Percentiles rank a stretch among this genome's conserved stretches.
These are phyloP conservation scores for Globisporangium radiosum DNA, from an alignment of 352 stramenopile genomes.

Conservation along the genomic window DNA sequence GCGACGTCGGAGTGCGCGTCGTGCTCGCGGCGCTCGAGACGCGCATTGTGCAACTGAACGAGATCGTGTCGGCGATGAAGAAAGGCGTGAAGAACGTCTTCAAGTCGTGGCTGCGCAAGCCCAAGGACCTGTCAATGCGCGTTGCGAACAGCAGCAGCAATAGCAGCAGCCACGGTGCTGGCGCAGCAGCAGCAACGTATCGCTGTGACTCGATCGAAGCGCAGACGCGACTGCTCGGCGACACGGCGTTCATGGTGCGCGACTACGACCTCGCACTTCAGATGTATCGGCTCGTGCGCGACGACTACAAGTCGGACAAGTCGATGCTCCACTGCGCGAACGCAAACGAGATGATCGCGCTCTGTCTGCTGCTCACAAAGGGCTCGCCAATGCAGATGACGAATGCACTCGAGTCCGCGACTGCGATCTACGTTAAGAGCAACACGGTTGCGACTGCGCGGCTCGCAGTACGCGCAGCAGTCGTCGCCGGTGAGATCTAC, in stretches of 20 bases:
- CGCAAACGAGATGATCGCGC: slow-evolving; percentile 85
- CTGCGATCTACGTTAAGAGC: slow-evolving; percentile 55
- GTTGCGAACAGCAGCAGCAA: slow-evolving; percentile 13
- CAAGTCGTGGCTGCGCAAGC: slow-evolving; percentile 89
- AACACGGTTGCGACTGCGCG: slow-evolving; percentile 37
- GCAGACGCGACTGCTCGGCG: slow-evolving; percentile 83
- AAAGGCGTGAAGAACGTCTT: slow-evolving; percentile 91
- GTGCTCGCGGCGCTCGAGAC: slow-evolving; percentile 77
- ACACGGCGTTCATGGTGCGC: slow-evolving; percentile 86
- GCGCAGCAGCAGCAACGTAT: slow-evolving; percentile 35
- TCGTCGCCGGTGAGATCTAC: slow-evolving; percentile 82
- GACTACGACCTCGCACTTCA: slow-evolving; percentile 87
- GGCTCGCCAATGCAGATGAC: slow-evolving; percentile 81
- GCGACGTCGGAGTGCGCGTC: slow-evolving; percentile 69
- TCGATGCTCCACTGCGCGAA: slow-evolving; percentile 75
- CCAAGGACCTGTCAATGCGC: slow-evolving; percentile 53
- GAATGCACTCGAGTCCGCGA: slow-evolving; percentile 70
- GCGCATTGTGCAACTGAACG: slow-evolving; percentile 82
- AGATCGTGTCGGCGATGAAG: slow-evolving; percentile 84
- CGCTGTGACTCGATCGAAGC: slow-evolving; percentile 84
- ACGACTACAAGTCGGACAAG: slow-evolving; percentile 90
- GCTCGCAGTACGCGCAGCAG: slow-evolving; percentile 51
- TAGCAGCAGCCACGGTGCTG: slow-evolving; percentile 1
- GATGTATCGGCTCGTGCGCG: slow-evolving; percentile 87
- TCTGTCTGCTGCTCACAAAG: slow-evolving; percentile 74